Conservation (phyloP, 176 grass and related monocot species). For the Phragmites australis region DNA sequence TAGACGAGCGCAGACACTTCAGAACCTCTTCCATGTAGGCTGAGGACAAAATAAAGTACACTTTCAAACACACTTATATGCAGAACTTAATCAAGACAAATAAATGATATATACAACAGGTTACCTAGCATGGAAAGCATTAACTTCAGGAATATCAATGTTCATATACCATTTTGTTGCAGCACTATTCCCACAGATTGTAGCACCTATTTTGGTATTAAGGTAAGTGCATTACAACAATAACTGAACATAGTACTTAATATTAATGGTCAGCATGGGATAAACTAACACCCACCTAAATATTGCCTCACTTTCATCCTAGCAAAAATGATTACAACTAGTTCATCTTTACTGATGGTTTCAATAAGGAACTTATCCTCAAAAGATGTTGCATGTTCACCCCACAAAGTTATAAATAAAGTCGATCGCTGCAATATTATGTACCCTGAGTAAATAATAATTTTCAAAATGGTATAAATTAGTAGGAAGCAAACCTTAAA, state of each 20-base stretch:
- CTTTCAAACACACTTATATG: background rate
- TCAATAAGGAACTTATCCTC: background rate
- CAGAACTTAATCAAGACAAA: background rate
- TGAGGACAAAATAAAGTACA: background rate
- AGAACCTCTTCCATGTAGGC: background rate
- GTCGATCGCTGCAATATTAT: background rate
- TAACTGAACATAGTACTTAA: background rate
- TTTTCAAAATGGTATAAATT: background rate
- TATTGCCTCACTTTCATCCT: background rate
- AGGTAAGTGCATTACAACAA: background rate
- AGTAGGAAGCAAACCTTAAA: background rate
- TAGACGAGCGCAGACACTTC: too few species aligned
- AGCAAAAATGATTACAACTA: background rate
- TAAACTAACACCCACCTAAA: background rate
- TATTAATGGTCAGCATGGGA: background rate
- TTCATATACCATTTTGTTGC: background rate
- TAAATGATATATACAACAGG: background rate
- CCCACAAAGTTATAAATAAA: background rate
- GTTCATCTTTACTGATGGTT: background rate
- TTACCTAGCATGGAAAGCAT: background rate
- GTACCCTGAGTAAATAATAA: background rate
- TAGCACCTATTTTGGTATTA: background rate
- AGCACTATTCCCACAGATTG: background rate
- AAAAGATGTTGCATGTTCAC: constrained; percentile 1
- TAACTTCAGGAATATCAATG: background rate